These are phyloP conservation scores for Musa acuminata DNA, from an alignment of 176 grass and related monocot species.

Conservation along the genomic window DNA sequence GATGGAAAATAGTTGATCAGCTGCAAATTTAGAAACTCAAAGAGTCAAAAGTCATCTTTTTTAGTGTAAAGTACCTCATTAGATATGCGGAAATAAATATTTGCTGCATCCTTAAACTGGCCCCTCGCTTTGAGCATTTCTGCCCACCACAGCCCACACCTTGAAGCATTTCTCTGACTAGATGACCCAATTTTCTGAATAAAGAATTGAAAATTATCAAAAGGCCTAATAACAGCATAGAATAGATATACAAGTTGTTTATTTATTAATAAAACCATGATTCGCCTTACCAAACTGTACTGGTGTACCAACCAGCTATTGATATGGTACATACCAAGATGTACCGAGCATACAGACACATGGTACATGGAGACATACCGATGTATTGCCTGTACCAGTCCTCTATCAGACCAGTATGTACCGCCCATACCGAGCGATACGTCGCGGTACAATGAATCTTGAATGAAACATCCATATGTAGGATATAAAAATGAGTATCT, in stretches of 20 bases:
- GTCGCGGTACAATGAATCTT: no score
- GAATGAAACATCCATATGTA: neutral
- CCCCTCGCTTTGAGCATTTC: constrained; percentile 92
- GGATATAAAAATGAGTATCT: neutral
- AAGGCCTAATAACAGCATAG: neutral
- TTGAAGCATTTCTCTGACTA: constrained; percentile 79
- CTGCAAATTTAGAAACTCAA: neutral
- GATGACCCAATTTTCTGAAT: constrained; percentile 75
- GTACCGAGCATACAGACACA: no score
- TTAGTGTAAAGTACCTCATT: constrained; percentile 62
- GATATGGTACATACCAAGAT: no score
- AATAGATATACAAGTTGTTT: neutral
- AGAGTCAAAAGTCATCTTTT: neutral
- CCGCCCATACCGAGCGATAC: no score
- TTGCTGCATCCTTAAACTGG: constrained; percentile 75
- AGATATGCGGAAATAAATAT: constrained; percentile 84
- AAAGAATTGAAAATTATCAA: constrained; percentile 19
- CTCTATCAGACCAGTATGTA: no score
- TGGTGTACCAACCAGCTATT: no score
- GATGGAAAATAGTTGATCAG: constrained; percentile 25
- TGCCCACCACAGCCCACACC: constrained; percentile 97
- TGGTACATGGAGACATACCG: no score
- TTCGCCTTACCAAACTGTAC: no score
- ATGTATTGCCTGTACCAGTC: no score
- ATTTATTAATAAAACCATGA: neutral